A percentile compares a stretch with the other conserved stretches of the same genome.
Conservation (phyloP, 371 early-diverging fungal species). For the Apophysomyces ossiformis region DNA sequence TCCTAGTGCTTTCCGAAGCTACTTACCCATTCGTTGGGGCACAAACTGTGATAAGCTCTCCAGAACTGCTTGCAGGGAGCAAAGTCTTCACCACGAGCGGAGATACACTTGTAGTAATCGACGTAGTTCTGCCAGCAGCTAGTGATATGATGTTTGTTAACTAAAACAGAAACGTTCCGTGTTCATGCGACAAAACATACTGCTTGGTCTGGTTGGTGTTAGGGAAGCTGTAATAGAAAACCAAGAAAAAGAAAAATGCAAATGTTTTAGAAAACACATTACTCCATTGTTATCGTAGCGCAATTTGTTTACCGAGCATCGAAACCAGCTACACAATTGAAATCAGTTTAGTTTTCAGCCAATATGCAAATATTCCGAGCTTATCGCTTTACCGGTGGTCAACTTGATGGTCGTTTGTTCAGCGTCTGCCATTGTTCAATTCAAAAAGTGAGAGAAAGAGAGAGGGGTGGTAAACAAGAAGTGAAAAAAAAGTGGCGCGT, state of each 20-base stretch:
- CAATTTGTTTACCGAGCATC: constrained; percentile 24
- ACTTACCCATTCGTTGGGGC: constrained; percentile 89
- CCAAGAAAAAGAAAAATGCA: constrained; percentile 17
- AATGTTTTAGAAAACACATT: neutral
- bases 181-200: constrained; percentile 21
- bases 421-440: constrained; percentile 24
- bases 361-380: neutral
- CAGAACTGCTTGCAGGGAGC: constrained; percentile 88
- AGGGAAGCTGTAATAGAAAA: constrained; percentile 72
- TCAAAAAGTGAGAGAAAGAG: constrained; percentile 9
- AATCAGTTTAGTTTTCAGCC: neutral
- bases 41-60: constrained; percentile 76
- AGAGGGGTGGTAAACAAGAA: constrained; percentile 14
- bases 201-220: constrained; percentile 96
- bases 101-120: constrained; percentile 89
- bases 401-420: constrained; percentile 22
- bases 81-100: constrained; percentile 90
- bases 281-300: neutral
- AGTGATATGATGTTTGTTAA: neutral
- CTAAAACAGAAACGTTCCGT: neutral
- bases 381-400: constrained; percentile 24
- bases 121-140: constrained; percentile 95
- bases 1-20: neutral
- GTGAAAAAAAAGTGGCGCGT: constrained; percentile 14
- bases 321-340: constrained; percentile 24